Percentiles rank a stretch among this genome's conserved stretches.
Evolutionary conservation across 495 filamentous ascomycete species (phyloP).

Genomic region (Aspergillus ostianus): DNA sequence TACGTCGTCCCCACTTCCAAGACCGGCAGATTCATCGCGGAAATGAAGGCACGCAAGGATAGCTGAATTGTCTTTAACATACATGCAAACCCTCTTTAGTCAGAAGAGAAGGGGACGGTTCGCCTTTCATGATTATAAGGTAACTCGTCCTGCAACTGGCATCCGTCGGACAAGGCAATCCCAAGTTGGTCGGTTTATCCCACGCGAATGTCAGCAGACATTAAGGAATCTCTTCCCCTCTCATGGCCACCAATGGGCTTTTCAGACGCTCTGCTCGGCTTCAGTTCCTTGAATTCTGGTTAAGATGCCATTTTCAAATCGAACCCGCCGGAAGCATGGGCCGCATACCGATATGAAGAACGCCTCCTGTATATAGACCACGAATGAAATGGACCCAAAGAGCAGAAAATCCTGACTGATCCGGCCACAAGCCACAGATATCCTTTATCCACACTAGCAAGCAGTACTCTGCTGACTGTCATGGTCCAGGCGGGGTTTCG

Average conservation of each 20-base stretch:
- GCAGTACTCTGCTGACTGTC: neutral
- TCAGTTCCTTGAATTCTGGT: neutral
- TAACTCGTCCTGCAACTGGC: neutral
- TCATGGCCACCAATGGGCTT: neutral
- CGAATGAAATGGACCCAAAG: neutral
- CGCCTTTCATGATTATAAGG: neutral
- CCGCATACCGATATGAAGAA: neutral
- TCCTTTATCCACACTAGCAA: neutral
- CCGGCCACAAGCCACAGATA: neutral
- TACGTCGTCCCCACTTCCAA: slow-evolving; percentile 72
- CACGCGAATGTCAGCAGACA: neutral
- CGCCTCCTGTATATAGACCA: neutral
- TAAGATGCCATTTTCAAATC: neutral
- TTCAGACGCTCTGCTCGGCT: neutral
- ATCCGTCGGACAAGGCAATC: neutral
- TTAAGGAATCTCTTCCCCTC: neutral
- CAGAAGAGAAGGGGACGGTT: neutral
- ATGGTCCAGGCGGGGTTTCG: neutral
- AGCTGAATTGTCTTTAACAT: slow-evolving; percentile 8
- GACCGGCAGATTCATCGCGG: slow-evolving; percentile 70
- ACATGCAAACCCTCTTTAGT: neutral
- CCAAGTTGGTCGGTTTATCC: neutral
- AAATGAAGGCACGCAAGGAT: slow-evolving; percentile 70
- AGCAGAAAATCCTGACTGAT: neutral
- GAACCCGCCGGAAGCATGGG: neutral